A percentile compares a stretch with the other conserved stretches of the same genome.
Evolutionary conservation across 2,329 filamentous ascomycete genomes (phyloP).

Genomic region (Cercospora citrullina): DNA sequence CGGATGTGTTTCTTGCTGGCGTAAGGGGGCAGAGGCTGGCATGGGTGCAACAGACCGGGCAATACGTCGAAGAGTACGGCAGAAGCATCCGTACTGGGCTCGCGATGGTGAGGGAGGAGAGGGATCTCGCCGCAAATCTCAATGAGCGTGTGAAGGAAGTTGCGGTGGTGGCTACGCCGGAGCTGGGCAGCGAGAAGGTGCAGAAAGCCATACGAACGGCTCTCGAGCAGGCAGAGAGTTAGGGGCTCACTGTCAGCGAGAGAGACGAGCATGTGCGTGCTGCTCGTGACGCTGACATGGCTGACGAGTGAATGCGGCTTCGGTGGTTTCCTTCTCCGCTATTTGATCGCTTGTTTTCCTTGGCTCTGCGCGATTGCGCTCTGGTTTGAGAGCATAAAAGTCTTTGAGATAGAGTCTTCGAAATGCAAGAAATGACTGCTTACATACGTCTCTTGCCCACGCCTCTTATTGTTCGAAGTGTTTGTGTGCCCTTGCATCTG

Average conservation of each 20-base stretch:
- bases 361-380: not conserved
- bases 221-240: not conserved
- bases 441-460: not conserved
- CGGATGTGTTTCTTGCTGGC: not conserved
- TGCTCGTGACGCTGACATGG: conserved; percentile 1
- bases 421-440: not conserved
- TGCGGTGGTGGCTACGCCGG: not conserved
- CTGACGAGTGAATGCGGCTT: not conserved
- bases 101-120: not conserved
- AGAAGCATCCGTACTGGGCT: not conserved
- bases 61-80: not conserved
- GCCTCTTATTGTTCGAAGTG: not conserved
- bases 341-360: not conserved
- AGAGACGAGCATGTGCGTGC: not conserved
- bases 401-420: not conserved
- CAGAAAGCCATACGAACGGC: not conserved
- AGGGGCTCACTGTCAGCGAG: not conserved
- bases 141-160: not conserved
- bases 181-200: not conserved
- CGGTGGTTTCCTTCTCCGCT: not conserved
- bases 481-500: not conserved
- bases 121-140: not conserved
- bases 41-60: not conserved
- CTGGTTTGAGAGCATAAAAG: not conserved
- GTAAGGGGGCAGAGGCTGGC: not conserved